Conservation (phyloP, 2,329 filamentous ascomycete species). For the Fusarium sp. region DNA sequence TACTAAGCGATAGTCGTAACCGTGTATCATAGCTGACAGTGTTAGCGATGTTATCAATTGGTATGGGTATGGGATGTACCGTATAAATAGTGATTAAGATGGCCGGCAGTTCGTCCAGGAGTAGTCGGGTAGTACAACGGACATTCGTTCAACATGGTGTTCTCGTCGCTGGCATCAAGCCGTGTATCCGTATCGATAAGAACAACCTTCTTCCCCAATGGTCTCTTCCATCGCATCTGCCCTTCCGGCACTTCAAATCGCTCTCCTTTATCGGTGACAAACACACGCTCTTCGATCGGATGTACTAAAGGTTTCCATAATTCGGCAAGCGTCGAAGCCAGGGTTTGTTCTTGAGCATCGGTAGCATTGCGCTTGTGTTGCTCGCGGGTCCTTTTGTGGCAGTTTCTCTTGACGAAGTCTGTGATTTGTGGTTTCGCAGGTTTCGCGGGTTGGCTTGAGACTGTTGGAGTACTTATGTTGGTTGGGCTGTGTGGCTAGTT, state of each 20-base stretch:
- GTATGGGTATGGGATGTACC: background rate
- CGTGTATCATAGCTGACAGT: constrained; percentile 53
- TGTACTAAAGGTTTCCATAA: constrained; percentile 23
- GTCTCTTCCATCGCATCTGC: constrained; percentile 14
- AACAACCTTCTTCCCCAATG: background rate
- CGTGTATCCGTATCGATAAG: constrained; percentile 21
- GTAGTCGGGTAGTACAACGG: background rate
- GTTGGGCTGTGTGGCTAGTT: no score
- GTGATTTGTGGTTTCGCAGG: background rate
- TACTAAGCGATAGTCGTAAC: constrained; percentile 61
- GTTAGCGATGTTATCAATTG: background rate
- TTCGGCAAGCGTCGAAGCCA: background rate
- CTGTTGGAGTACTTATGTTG: accelerated
- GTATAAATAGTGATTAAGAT: constrained; percentile 42
- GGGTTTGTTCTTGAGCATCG: background rate
- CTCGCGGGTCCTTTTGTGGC: background rate
- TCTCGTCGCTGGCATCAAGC: background rate
- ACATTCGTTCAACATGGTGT: constrained; percentile 13
- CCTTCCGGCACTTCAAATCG: constrained; percentile 2
- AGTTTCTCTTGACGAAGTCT: background rate
- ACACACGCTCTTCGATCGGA: background rate
- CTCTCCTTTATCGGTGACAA: constrained; percentile 21
- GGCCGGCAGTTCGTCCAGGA: constrained; percentile 11
- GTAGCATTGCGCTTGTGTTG: background rate
- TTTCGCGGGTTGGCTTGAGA: background rate